Base-by-base conservation (phyloP, 225 moss, liverwort and hornwort genomes). In the Polytrichum commune region DNA sequence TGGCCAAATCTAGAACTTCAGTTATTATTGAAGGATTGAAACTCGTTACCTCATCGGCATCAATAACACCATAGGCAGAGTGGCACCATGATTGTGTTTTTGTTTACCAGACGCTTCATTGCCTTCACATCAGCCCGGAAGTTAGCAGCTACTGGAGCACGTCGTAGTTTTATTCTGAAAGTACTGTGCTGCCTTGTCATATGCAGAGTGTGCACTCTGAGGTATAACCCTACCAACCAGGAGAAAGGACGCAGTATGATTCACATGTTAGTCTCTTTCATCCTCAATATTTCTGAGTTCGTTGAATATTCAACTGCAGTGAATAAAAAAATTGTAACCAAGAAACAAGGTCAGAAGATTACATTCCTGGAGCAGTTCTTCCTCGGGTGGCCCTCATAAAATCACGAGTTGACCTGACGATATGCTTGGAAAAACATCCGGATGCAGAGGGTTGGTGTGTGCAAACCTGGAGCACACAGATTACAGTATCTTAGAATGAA, bases 391-490 rank as follows among this genome's bases (percentile, higher is more conserved):
- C 85, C 74, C 75, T 90, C 98, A 93, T 98, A 65, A 79, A 98
- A 78, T 98, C 98, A 61, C 98, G 93, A 24, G 93, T 77, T 35
- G 93, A 81, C 79, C 95, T 98, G 67, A 98, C 91, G 75, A 5
- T 71, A 99, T 78, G 72, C 98, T 99, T 71, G 91, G 98, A 75
- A 91, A 99, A 53, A 99, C 83, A 83, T 95, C 98, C 67, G 92
- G 89, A 83, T 99, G 98, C 87, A 99, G 82, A 26, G 98, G 98
- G 68, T 99, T 99, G 33, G 95, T 99, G 85, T 99, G 98, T 53
- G 95, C 91, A 82, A 90, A 95, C 82, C 96, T 96, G 93, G 46
- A 46, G 13, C 46, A 3, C 46, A 46, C 46, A 46, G 13, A 38
- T 38, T 38, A 38, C 38, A 13, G 13, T 46, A 3, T 13, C 13